A percentile compares a stretch with the other conserved stretches of the same genome.
Conservation (phyloP, 2,329 filamentous ascomycete species). For the Cladosporium cucumerinum region DNA sequence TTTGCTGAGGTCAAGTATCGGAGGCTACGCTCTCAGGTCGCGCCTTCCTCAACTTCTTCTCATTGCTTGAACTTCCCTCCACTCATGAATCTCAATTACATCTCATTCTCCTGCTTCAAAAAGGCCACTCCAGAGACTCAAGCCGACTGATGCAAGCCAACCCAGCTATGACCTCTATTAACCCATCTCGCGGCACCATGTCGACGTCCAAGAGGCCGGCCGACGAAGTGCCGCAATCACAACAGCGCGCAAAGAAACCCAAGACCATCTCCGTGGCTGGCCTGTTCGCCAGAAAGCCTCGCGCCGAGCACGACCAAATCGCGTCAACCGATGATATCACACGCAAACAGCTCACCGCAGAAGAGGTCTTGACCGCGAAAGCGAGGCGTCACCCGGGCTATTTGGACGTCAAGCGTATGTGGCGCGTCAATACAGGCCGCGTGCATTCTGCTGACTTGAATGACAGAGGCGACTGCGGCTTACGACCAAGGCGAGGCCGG, state of each 20-base stretch:
- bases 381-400: slow-evolving; percentile 13
- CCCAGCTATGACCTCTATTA: background rate
- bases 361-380: background rate
- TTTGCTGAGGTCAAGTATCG: background rate
- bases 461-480: slow-evolving; percentile 18
- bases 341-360: background rate
- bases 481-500: slow-evolving; percentile 17
- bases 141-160: background rate
- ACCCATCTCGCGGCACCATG: background rate
- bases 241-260: background rate
- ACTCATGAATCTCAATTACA: background rate
- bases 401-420: slow-evolving; percentile 16
- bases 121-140: background rate
- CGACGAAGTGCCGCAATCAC: background rate
- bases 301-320: background rate
- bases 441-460: background rate
- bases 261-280: slow-evolving; percentile 7
- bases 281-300: slow-evolving; percentile 9
- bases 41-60: background rate
- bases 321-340: background rate
- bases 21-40: background rate
- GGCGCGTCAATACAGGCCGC: background rate
- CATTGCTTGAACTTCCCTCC: background rate
- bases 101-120: background rate
- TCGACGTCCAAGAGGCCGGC: background rate